Base-by-base conservation (phyloP, 2,329 filamentous ascomycete genomes). In the Arachnomyces sp. region DNA sequence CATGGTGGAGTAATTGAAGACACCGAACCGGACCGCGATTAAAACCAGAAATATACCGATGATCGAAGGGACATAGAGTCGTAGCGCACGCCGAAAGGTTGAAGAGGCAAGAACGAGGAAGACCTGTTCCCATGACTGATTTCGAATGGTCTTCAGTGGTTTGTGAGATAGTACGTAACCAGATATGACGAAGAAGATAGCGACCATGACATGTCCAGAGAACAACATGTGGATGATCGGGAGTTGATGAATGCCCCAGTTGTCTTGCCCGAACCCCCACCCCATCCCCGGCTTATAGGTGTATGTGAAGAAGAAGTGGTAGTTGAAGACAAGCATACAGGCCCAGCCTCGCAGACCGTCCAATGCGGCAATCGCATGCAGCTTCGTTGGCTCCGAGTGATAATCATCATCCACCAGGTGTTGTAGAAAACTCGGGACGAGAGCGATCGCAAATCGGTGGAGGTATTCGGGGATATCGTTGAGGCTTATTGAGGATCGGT, bases 171-270 rank as follows among this genome's bases (percentile, higher is more conserved):
- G 55, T n/a, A 68, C 66, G 42, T 71, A 71, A 38, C 67, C 68
- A 7, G 66, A 69, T 17, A 71, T 62, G 28, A 71, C 61, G 48
- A 71, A 71, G 53, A 71, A 71, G 29, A 70, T 63, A 34, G 61
- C 59, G 11, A 71, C 67, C 66, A 68, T 67, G 44, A 69, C 62
- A 44, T 70, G 66, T 16, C 68, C 66, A 3, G 65, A 62, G 40
- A 66, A 64, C 17, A 67, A 46, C 46, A 67, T 51, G 36, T 67
- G 63, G 15, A 68, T 37, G 46, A 68, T 55, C 8, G 66, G 66
- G 3, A 66, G 49, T 44, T 68, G 63, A 38, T 64, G 57, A 11
- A 65, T 46, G 2, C 58, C 56, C 44, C 59, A 67, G 31, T 67
- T 67, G 28, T 61, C 53, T 7, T 57, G 55, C 13, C 54, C 59